phyloP scores from a whole-genome alignment of 2,329 filamentous ascomycete genomes.

The Colletotrichum phormii region DNA sequence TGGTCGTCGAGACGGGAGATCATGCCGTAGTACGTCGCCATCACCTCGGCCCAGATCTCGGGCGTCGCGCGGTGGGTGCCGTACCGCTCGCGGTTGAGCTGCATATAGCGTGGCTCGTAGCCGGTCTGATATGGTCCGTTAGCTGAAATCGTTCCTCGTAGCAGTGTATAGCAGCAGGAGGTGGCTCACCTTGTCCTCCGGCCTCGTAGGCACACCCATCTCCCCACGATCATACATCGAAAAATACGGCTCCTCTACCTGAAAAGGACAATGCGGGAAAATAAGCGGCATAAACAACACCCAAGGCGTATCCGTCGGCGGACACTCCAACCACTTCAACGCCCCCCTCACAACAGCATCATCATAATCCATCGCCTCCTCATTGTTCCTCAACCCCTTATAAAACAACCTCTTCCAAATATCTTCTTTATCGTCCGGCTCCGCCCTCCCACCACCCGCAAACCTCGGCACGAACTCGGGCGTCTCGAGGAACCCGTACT shows the following conservation, averaged over 20 bases:
- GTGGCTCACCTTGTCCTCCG: slow-evolving; percentile 18
- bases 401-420: slow-evolving; percentile 56
- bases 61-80: slow-evolving; percentile 52
- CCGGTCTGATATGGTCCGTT: slow-evolving; percentile 46
- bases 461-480: slow-evolving; percentile 49
- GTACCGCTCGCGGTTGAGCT: slow-evolving; percentile 50
- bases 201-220: slow-evolving; percentile 36
- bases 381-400: slow-evolving; percentile 50
- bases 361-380: slow-evolving; percentile 56
- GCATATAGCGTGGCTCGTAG: slow-evolving; percentile 56
- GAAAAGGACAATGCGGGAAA: slow-evolving; percentile 59
- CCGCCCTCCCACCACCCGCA: slow-evolving; percentile 24
- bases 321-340: slow-evolving; percentile 55
- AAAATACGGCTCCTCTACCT: slow-evolving; percentile 60
- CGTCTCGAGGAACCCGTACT: slow-evolving; percentile 57
- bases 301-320: slow-evolving; percentile 54
- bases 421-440: slow-evolving; percentile 40
- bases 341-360: slow-evolving; percentile 55
- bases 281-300: slow-evolving; percentile 55
- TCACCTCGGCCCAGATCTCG: slow-evolving; percentile 57
- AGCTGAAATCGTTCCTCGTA: background rate
- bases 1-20: slow-evolving; percentile 58
- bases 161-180: background rate
- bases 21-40: slow-evolving; percentile 60
- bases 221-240: slow-evolving; percentile 55